These are phyloP conservation scores for Chalara sp. DNA, from an alignment of 2,329 filamentous ascomycete species.

Conservation along the genomic window DNA sequence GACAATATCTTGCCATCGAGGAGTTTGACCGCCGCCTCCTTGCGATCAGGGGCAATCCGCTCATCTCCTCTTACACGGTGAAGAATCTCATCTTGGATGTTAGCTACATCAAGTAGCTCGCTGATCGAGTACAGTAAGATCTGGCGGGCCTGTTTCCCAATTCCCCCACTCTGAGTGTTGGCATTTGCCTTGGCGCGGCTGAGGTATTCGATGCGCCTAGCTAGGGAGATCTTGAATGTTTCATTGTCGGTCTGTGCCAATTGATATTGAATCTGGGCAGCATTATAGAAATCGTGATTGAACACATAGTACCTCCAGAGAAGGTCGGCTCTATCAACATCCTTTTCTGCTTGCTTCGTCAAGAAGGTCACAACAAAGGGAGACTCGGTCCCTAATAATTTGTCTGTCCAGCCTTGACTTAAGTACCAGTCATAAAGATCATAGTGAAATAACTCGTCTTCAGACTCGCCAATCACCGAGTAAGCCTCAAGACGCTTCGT, in stretches of 20 bases:
- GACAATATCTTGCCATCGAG: slow-evolving; percentile 74
- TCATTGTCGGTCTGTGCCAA: slow-evolving; percentile 66
- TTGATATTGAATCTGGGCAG: slow-evolving; percentile 77
- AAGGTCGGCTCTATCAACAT: slow-evolving; percentile 77
- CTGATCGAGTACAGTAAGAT: slow-evolving; percentile 77
- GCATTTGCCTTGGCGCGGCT: slow-evolving; percentile 89
- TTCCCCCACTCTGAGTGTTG: slow-evolving; percentile 70
- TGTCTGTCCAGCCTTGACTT: slow-evolving; percentile 73
- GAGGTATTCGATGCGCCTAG: slow-evolving; percentile 81
- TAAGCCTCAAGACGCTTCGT: slow-evolving; percentile 86
- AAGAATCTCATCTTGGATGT: slow-evolving; percentile 88
- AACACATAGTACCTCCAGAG: slow-evolving; percentile 91
- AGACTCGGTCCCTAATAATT: slow-evolving; percentile 77
- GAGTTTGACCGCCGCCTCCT: slow-evolving; percentile 54
- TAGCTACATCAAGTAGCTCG: slow-evolving; percentile 83
- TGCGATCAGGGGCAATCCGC: slow-evolving; percentile 58
- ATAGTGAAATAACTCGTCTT: slow-evolving; percentile 91
- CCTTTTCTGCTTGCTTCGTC: slow-evolving; percentile 63
- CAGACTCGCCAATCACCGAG: slow-evolving; percentile 77
- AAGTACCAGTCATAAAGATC: slow-evolving; percentile 99
- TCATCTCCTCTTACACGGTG: slow-evolving; percentile 68
- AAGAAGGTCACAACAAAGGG: slow-evolving; percentile 83
- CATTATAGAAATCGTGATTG: slow-evolving; percentile 75
- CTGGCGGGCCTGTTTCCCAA: slow-evolving; percentile 76
- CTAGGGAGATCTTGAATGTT: slow-evolving; percentile 67